Evolutionary conservation across 208 protist species (phyloP), one percentile per base, ranked within the genome.

Genomic region (Leishmania amazonensis): DNA sequence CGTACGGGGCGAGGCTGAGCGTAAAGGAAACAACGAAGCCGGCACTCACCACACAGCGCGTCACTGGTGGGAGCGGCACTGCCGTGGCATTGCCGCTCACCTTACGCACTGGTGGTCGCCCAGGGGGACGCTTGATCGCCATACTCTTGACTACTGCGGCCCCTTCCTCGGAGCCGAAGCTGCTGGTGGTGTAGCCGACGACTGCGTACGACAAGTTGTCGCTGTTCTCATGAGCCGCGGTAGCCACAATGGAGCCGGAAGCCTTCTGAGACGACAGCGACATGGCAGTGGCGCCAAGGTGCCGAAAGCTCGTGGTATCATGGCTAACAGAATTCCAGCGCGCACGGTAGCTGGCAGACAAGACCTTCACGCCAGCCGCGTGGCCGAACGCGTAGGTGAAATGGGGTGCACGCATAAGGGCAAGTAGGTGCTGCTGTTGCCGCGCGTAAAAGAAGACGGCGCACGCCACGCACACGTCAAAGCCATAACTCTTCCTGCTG

Each of bases 391-490:
- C 84, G 76, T 89, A 89, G 13, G 79, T 62, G 45, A 53, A 8
- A 60, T 85, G 83, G 38, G 85, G 86, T 1, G 82, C 42, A 2
- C 38, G 79, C 47, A 91, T 35, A 3, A 84, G 83, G 0, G 53
- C 64, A 2, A 80, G 62, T 17, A 93, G 70, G 40, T 79, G 17
- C 21, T 83, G 70, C 4, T 58, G 81, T 49, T 89, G 87, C 38
- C 75, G 62, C 2, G 71, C 64, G 62, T 88, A 93, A 40, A 96
- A 96, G 75, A 81, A 90, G 8, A 90, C 80, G 24, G 89, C 92
- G 78, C 90, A 96, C n/a, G 81, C 86, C 45, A 91, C 77, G 78
- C 92, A 96, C 75, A 94, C 85, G 78, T 96, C 90, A 53, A 93
- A 96, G 65, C 90, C 92, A 49, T 87, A 85, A 51, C 40, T 86